Base-by-base conservation (phyloP, 768 basidiomycete species). In the Suillus decipiens region DNA sequence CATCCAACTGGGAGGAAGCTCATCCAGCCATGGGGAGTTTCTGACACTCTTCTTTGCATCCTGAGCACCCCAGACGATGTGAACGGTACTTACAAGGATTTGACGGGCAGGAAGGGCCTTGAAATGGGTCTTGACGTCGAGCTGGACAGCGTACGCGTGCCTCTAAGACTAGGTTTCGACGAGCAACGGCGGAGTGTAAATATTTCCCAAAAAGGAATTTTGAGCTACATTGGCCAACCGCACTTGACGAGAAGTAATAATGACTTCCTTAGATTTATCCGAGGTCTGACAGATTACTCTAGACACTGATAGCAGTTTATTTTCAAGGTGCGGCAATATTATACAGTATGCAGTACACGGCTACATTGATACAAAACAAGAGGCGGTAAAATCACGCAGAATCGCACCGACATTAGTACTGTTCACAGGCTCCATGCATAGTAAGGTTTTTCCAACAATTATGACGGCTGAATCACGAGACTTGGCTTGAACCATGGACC, bases 71-170 rank as follows among this genome's bases (percentile, higher is more conserved):
- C 48, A 54, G 37, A 43, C 42, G n/a, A 50, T 57, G 43, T 17
- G 47, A 31, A 63, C 45, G 36, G 45, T 63, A 76, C 73, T 76
- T 59, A 74, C 72, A 33, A 17, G 59, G 14, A 19, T 47, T 63
- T 67, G 62, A 56, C 28, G 64, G 60, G 71, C 64, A 68, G 70
- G 65, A 58, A 45, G 63, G 64, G 68, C 71, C 71, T 77, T 69
- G 71, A 64, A 60, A 63, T 63, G 59, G 62, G 76, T 73, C 72
- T 78, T 74, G 77, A 77, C 73, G 74, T 76, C 76, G 77, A 71
- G 71, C 71, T 63, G 66, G 73, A 69, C 73, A 71, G 71, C 67
- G 65, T 65, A 66, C 72, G 61, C 67, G 33, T 39, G 63, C 60
- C 42, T 65, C 41, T 41, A n/a, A 59, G 47, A 43, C 59, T 45